Evolutionary conservation across 2,329 filamentous ascomycete species (phyloP), one percentile per base, ranked within the genome.

Genomic region (Colletotrichum sansevieriae): DNA sequence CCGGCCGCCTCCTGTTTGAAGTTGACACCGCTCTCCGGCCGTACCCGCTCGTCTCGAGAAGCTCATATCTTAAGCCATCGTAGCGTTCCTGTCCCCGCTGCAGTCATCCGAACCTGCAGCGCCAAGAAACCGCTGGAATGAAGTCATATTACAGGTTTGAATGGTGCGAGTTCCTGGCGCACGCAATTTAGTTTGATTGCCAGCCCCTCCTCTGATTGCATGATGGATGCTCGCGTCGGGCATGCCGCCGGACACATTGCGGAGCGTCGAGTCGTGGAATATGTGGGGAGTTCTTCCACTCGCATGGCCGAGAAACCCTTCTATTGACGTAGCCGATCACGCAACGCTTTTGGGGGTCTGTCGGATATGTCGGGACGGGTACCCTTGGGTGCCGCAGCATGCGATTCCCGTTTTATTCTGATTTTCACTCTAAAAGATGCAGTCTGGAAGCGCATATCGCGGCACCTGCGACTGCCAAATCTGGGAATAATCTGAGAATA

Each of bases 281-380:
- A 51, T 46, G 59, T 54, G 39, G 52, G 43, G 39, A n/a, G 20
- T 10, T 39, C 25, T 39, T 39, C 44, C 8, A 37, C 29, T 44
- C 33, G 37, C 35, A 37, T 29, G 33, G 15, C 46, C 65, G 25
- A 33, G 49, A 35, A 43, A 41, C 4, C 13, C 58, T 39, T 4
- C 35, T n/a, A 43, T 22, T 18, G n/a, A 60, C 59, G 47, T 37
- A 54, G 20, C 43, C 51, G 58, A 67, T 58, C 64, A 63, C 51
- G 52, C 64, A 63, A 67, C 59, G 22, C 43, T 37, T 41, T 46
- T 54, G 35, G 49, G 47, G 29, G 33, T 6, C 33, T 58, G 43
- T 37, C 65, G 60, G 65, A 58, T 64, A 33, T 58, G 55, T 64
- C 60, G 60, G 65, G 22, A 52, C 44, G 22, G 49, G 44, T 55